Base-by-base conservation (phyloP, 345 rosid genomes). In the Orychophragmus violaceus region DNA sequence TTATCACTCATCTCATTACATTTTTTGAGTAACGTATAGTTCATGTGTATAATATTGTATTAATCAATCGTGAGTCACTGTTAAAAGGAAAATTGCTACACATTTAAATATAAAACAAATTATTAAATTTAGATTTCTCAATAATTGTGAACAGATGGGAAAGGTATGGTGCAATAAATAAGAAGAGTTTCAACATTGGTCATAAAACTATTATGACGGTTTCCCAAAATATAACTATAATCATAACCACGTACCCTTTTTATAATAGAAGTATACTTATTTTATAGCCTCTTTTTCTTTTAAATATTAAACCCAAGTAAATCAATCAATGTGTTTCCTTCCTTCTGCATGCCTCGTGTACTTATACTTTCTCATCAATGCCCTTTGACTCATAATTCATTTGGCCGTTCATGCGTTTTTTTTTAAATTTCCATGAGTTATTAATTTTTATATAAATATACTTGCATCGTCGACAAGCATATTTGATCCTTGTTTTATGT, bases 311-410 rank as follows among this genome's bases (percentile, higher is more conserved):
- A 22, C 8, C 12, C 27, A 62, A 37, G 54, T 9, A 36, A 21
- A 35, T 59, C 50, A 59, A 67, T 67, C 44, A 44, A 55, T 35
- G 59, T 74, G 72, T 66, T 67, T 60, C 45, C 27, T 58, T 65
- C 22, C 42, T 44, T 74, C 58, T 55, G 53, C 70, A 51, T 50
- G 53, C 69, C 59, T 74, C 60, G 65, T 74, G 59, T 67, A 62
- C 64, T 67, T 45, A n/a, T n/a, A 14, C 63, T 51, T 74, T 74
- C 30, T 74, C 73, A 74, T 74, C 64, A 68, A 54, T 68, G 69
- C 64, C 54, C 68, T 37, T 74, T 62, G 78, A 74, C 78, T 68
- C 74, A 67, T 67, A 41, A 44, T 55, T 67, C 28, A 67, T 67
- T 68, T 63, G 49, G 33, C 64, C 51, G 69, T 19, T 62, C 74